A percentile compares a stretch with the other conserved stretches of the same genome.
Conservation (phyloP, 2,329 filamentous ascomycete species). For the Colletotrichum filicis region DNA sequence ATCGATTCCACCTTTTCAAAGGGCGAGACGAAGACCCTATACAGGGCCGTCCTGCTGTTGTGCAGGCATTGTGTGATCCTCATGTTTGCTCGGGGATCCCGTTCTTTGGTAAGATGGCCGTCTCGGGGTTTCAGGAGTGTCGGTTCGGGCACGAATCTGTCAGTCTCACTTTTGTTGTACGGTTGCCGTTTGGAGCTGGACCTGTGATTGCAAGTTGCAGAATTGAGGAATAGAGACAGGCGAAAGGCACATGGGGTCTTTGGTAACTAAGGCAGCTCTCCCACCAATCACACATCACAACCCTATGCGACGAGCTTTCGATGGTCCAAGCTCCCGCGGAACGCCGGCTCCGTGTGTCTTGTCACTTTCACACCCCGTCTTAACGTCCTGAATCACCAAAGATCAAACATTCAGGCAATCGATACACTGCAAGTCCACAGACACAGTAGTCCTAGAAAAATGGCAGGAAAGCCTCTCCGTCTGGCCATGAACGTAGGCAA, state of each 20-base stretch:
- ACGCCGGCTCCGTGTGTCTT: constrained; percentile 2
- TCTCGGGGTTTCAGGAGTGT: background rate
- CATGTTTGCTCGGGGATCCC: constrained; percentile 45
- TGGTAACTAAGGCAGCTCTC: background rate
- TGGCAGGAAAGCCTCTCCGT: constrained; percentile 44
- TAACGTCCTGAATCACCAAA: background rate
- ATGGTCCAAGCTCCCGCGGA: constrained; percentile 28
- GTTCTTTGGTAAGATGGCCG: background rate
- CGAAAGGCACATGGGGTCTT: background rate
- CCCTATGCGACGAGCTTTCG: constrained; percentile 28
- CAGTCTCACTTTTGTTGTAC: background rate
- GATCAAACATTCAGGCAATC: background rate
- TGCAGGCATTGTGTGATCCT: constrained; percentile 50
- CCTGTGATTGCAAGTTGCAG: background rate
- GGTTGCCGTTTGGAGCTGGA: background rate
- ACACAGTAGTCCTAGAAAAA: background rate
- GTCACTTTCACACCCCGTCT: background rate
- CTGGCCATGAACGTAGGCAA: constrained; percentile 58
- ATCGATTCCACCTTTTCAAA: constrained; percentile 42
- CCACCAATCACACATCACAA: constrained; percentile 24
- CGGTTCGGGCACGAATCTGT: background rate
- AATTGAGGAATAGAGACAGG: background rate
- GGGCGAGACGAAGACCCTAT: constrained; percentile 57
- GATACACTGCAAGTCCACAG: background rate
- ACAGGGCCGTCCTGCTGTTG: constrained; percentile 57